Conservation (phyloP, 345 rosid species). For the Eucalyptus curtisii region DNA sequence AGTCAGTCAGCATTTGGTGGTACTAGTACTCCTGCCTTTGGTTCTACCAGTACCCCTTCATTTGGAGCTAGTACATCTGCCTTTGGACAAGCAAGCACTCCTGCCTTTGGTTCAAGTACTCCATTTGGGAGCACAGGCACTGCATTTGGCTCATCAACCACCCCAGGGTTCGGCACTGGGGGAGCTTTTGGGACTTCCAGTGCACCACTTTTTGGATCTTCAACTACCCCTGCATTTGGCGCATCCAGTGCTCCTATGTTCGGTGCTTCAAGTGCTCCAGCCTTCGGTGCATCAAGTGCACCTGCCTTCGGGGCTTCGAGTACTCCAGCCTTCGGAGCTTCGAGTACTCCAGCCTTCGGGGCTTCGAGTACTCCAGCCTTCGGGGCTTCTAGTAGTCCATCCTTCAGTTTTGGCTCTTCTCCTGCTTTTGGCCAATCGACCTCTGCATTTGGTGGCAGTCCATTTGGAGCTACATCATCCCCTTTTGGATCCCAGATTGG, state of each 20-base stretch:
- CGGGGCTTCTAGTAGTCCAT: constrained; percentile 29
- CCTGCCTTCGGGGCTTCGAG: constrained; percentile 1
- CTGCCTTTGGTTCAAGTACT: constrained; percentile 48
- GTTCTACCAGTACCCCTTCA: neutral
- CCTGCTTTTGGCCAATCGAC: constrained; percentile 73
- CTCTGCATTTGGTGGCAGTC: constrained; percentile 64
- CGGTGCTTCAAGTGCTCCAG: constrained; percentile 23
- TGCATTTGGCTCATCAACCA: constrained; percentile 35
- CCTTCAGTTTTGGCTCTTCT: constrained; percentile 52
- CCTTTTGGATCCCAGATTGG: constrained; percentile 69
- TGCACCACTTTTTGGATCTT: constrained; percentile 38
- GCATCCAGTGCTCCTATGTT: constrained; percentile 26
- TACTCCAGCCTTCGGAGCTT: constrained; percentile 3
- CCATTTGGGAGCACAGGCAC: constrained; percentile 36
- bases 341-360: constrained; percentile 17
- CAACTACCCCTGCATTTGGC: constrained; percentile 26
- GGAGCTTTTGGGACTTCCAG: constrained; percentile 41
- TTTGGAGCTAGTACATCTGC: constrained; percentile 28
- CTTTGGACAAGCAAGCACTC: constrained; percentile 34
- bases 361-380: constrained; percentile 5
- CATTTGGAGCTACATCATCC: constrained; percentile 48
- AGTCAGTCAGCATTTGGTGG: constrained; percentile 5
- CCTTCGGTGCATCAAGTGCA: constrained; percentile 11
- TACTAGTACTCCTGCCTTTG: neutral
- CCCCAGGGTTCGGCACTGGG: constrained; percentile 32